A percentile compares a stretch with the other conserved stretches of the same genome.
phyloP scores from a whole-genome alignment of 2,329 filamentous ascomycete species.

The Lomentospora prolificans region DNA sequence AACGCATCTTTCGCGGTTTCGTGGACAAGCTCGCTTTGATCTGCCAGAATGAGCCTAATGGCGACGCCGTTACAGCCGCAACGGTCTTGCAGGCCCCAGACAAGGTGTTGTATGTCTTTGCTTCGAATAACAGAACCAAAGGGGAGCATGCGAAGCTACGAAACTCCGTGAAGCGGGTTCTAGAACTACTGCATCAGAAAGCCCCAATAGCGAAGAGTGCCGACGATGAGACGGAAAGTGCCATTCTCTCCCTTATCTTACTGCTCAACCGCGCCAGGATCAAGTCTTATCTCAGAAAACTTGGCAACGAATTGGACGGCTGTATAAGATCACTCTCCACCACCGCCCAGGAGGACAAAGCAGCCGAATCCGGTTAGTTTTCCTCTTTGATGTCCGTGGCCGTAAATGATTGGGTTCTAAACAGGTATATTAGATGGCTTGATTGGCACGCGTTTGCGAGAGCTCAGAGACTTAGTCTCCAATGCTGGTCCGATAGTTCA shows the following conservation, averaged over 20 bases:
- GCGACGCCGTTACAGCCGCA: conserved; percentile 17
- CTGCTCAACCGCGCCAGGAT: background rate
- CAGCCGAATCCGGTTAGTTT: background rate
- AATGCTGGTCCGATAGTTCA: too few species aligned
- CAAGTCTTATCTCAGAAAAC: background rate
- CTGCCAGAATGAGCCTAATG: conserved; percentile 16
- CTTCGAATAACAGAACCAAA: conserved; percentile 17
- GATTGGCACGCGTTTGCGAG: too few species aligned
- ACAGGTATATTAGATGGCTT: too few species aligned
- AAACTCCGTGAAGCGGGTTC: background rate
- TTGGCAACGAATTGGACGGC: background rate
- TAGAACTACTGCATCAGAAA: background rate
- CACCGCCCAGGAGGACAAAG: background rate
- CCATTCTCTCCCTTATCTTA: background rate
- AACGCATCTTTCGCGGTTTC: conserved; percentile 18
- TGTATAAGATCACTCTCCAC: background rate
- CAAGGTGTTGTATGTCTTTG: conserved; percentile 20
- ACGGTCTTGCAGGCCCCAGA: conserved; percentile 18
- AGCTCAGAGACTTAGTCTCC: too few species aligned
- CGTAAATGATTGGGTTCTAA: too few species aligned
- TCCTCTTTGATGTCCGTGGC: too few species aligned
- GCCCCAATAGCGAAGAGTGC: too few species aligned
- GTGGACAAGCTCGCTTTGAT: conserved; percentile 21
- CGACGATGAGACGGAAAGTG: too few species aligned
- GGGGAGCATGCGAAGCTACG: background rate